These are phyloP conservation scores for Phyllosticta citribraziliensis DNA, from an alignment of 2,329 filamentous ascomycete species.

Conservation along the genomic window DNA sequence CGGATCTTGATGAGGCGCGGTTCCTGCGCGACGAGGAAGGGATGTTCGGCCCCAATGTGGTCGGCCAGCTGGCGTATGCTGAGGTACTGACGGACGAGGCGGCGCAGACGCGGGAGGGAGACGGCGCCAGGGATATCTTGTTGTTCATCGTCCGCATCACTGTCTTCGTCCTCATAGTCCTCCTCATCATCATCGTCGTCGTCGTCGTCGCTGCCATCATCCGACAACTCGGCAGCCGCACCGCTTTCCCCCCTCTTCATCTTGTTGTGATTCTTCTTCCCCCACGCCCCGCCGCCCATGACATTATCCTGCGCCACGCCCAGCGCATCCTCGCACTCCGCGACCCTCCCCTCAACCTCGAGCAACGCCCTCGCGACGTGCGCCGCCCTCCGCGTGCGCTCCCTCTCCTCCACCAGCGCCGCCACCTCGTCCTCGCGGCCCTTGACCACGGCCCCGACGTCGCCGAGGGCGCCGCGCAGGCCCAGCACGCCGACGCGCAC, in stretches of 20 bases:
- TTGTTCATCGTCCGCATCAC: conserved; percentile 10
- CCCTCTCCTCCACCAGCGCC: conserved; percentile 56
- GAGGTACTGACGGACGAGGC: conserved; percentile 49
- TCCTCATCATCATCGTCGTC: conserved; percentile 25
- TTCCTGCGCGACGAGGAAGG: conserved; percentile 51
- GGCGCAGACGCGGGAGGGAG: conserved; percentile 38
- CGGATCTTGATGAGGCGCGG: conserved; percentile 47
- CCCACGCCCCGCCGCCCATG: conserved; percentile 1
- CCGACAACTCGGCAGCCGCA: conserved; percentile 9
- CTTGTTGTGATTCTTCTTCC: conserved; percentile 10
- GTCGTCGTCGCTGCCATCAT: conserved; percentile 18
- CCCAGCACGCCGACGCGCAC: conserved; percentile 78
- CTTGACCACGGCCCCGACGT: conserved; percentile 57
- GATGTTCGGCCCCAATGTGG: conserved; percentile 47
- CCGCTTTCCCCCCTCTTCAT: conserved; percentile 13
- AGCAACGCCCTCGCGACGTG: conserved; percentile 53
- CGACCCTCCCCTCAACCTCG: conserved; percentile 55
- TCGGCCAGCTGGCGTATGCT: conserved; percentile 44
- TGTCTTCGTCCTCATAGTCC: conserved; percentile 25
- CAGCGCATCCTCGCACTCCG: conserved; percentile 53
- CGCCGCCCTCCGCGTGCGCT: conserved; percentile 56
- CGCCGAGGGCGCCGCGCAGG: conserved; percentile 72
- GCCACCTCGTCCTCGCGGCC: conserved; percentile 55
- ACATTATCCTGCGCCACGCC: conserved; percentile 35
- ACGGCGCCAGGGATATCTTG: conserved; percentile 8